A percentile compares a stretch with the other conserved stretches of the same genome.
Evolutionary conservation across 441 rosid genomes (phyloP).

Genomic region (Hura crepitans): DNA sequence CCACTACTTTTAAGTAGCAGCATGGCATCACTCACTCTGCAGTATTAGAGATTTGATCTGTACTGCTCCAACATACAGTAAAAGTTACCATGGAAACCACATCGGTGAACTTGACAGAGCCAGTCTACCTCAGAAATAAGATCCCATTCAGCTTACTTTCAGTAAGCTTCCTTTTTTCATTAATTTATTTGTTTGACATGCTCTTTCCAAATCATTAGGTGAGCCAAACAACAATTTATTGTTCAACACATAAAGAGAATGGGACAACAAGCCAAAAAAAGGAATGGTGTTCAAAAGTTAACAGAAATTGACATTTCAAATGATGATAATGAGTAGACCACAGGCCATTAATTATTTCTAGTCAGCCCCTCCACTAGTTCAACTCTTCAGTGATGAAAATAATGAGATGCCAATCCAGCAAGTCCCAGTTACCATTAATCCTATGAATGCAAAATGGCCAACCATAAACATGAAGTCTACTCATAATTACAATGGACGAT

Average conservation of each 20-base stretch:
- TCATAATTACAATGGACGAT: neutral
- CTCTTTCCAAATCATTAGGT: neutral
- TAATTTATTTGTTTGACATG: neutral
- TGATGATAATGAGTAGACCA: neutral
- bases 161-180: too few species aligned
- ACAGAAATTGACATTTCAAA: neutral
- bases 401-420: neutral
- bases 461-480: neutral
- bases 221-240: neutral
- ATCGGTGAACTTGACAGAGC: neutral
- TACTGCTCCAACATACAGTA: neutral
- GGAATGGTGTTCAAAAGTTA: neutral
- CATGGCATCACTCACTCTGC: neutral
- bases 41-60: neutral
- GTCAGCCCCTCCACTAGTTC: neutral
- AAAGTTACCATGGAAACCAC: neutral
- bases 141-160: neutral
- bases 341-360: neutral
- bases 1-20: neutral
- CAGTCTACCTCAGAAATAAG: neutral
- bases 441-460: neutral
- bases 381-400: neutral
- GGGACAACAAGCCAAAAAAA: neutral
- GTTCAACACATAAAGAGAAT: neutral
- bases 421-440: slow-evolving; percentile 1